Evolutionary conservation across 1,139 yeast species (phyloP).

Genomic region (Yamadazyma songkhlaensis): DNA sequence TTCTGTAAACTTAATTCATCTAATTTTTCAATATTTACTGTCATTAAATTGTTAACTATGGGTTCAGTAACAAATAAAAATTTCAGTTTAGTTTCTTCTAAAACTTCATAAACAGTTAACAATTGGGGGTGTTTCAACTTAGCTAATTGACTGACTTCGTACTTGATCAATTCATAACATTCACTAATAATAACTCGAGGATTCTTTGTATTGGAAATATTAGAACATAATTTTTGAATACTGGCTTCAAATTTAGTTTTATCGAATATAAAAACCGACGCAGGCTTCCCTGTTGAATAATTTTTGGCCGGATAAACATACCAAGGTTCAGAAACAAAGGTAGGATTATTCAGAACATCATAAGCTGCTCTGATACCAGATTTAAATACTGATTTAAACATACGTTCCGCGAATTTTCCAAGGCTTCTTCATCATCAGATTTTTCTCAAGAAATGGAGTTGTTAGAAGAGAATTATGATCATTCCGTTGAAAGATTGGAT

Average conservation of each 20-base stretch:
- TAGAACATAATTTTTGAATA: conserved; percentile 51
- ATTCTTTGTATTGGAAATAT: conserved; percentile 34
- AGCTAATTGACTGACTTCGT: conserved; percentile 66
- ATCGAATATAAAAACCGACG: conserved; percentile 85
- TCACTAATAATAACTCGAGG: conserved; percentile 38
- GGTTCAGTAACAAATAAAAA: conserved; percentile 84
- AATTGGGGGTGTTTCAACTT: conserved; percentile 87
- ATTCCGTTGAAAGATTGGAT: conserved; percentile 65
- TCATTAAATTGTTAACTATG: conserved; percentile 57
- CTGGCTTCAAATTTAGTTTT: conserved; percentile 69
- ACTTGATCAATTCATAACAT: conserved; percentile 38
- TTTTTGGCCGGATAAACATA: conserved; percentile 78
- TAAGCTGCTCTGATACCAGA: conserved; percentile 75
- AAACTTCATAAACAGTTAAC: conserved; percentile 75
- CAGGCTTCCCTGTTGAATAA: conserved; percentile 53
- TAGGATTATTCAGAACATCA: conserved; percentile 68
- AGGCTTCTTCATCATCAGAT: neutral
- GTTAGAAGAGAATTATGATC: conserved; percentile 54
- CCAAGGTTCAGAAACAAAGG: conserved; percentile 85
- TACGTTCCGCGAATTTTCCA: conserved; percentile 8
- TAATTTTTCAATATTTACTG: conserved; percentile 38
- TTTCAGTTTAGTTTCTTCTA: conserved; percentile 80
- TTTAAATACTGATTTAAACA: conserved; percentile 45
- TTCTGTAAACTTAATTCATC: conserved; percentile 79
- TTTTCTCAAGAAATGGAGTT: conserved; percentile 37